Base-by-base conservation (phyloP, 2,329 filamentous ascomycete species). In the Alternaria gaisen region DNA sequence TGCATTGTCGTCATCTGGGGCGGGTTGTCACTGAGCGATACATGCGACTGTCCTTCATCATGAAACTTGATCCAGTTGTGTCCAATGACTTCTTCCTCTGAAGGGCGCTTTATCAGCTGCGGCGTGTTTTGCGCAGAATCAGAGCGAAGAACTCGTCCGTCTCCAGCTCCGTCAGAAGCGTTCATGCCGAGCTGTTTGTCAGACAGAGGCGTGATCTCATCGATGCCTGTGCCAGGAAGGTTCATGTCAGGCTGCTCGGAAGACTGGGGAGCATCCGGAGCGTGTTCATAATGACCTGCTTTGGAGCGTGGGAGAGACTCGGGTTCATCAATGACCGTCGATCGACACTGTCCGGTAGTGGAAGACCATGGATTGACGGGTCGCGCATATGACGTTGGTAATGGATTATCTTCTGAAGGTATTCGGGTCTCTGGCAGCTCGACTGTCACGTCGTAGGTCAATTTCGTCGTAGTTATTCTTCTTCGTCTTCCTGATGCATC, bases 31-130 rank as follows among this genome's bases (percentile, higher is more conserved):
- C 32, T 26, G 20, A n/a, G 10, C 20, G 20, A 50, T 50, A 30
- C 30, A 34, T 34, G 9, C 32, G 32, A 2, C 14, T 36, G 20
- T 24, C 22, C 22, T 38, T 50, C 20, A 24, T 14, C 30, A 9
- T 24, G 14, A 20, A 42, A 7, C 18, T 50, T 50, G 34, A 50
- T 34, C 46, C 46, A 50, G 20, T 50, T 50, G 46, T 50, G 30
- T 36, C 46, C 46, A 24, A 50, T 50, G 16, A 50, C 46, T 50
- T 50, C 46, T 20, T 50, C 46, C 3, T 24, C 14, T 20, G 22
- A 34, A 36, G 46, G 10, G 2, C 9, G 30, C 20, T 32, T 22
- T 36, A 28, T 16, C 30, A 32, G 7, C 46, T 48, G 46, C 12
- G 46, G 12, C 46, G 28, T 18, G 16, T 48, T 34, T n/a, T 32